Evolutionary conservation across 2,329 filamentous ascomycete species (phyloP).

Genomic region (Trichoderma sp.): DNA sequence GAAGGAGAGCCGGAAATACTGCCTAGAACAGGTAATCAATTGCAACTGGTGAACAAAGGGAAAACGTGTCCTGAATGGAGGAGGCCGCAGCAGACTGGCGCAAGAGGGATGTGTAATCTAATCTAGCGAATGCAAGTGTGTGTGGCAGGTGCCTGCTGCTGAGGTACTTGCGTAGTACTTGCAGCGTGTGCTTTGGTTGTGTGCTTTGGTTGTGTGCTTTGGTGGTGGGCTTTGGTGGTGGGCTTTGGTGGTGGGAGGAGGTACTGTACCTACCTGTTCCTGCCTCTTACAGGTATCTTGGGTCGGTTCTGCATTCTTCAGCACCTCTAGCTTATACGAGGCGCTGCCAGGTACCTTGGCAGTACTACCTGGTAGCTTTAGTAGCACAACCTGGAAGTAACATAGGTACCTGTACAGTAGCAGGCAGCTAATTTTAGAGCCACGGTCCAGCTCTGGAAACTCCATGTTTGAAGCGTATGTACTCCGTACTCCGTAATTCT

Average conservation of each 20-base stretch:
- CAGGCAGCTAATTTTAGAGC: neutral
- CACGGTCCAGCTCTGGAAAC: neutral
- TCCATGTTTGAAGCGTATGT: neutral
- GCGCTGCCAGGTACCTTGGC: neutral
- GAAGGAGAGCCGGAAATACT: constrained; percentile 12
- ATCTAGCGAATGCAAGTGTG: neutral
- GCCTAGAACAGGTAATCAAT: constrained; percentile 9
- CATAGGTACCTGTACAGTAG: neutral
- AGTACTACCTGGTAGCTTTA: too few relatives aligned
- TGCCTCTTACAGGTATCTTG: too few relatives aligned
- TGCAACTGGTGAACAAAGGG: neutral
- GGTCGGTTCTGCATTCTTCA: neutral
- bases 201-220: too few relatives aligned
- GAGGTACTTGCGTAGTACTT: neutral
- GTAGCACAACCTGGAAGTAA: too few relatives aligned
- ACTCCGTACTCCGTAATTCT: too few relatives aligned
- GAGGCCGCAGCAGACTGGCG: neutral
- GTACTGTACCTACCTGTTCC: neutral
- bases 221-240: too few relatives aligned
- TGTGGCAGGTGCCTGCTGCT: neutral
- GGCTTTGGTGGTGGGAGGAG: too few relatives aligned
- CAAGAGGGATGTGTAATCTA: neutral
- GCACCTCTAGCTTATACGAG: neutral
- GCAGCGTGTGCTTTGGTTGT: too few relatives aligned
- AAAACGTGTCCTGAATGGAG: constrained; percentile 8